Base-by-base conservation (phyloP, 352 stramenopile genomes). In the Phytophthora citrophthora region DNA sequence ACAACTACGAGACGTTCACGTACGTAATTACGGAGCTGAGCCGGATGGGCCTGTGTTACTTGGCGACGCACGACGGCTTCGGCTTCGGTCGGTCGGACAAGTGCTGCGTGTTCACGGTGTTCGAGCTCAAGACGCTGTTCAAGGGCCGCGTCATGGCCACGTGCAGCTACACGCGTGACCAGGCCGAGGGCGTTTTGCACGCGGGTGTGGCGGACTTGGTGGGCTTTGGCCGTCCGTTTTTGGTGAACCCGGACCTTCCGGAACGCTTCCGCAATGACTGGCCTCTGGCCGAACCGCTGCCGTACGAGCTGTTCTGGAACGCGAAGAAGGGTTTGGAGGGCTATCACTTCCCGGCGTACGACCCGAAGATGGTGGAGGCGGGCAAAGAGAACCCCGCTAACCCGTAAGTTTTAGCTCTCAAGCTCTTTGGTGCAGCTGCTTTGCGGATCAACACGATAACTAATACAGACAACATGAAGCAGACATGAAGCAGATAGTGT, bases 1-100 rank as follows among this genome's bases (percentile, higher is more conserved):
- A 88, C 62, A 83, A 83, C 64, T 63, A 58, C 38, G 68, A 80
- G 47, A 63, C 81, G 31, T 85, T 81, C 53, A 68, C 61, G 46
- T 79, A 82, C 50, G 57, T 70, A 3, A 58, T 77, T 45, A 36
- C 48, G 38, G 36, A 70, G 34, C 64, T 88, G 23, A 64, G 65
- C 41, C 61, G 67, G 27, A 57, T 71, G 53, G 48, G 73, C 4
- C 50, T 88, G 11, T 67, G 64, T 20, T 87, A 82, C 50, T 5
- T 89, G 38, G 68, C 64, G n/a, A 63, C 63, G 12, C 55, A 72
- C 23, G 70, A 79, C 13, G 70, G 66, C 52, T 71, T 72, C 15
- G 63, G 62, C 45, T 79, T 82, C 27, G 70, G 70, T 6, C 62
- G 58, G 16, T 72, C 68, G 39, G 59, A 76, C 58, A 68, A 76